These are phyloP conservation scores for Dendrocalamus sinicus DNA, from an alignment of 176 grass and related monocot species.

Conservation along the genomic window DNA sequence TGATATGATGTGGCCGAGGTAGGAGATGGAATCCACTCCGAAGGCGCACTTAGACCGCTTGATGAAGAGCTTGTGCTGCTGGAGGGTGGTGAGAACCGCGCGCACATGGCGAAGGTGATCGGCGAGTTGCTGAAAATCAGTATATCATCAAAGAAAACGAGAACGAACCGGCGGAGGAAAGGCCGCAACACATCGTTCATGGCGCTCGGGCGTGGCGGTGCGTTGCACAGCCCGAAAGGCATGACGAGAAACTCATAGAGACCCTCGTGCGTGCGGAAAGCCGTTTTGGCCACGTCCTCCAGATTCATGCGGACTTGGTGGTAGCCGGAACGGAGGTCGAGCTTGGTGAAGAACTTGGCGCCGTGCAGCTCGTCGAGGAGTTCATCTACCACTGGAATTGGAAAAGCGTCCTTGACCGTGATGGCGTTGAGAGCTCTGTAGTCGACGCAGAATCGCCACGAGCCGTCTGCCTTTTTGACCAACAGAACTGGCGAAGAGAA, in stretches of 20 bases:
- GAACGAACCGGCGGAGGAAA: no score
- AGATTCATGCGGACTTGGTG: background rate
- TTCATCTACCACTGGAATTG: background rate
- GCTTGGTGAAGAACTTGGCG: no score
- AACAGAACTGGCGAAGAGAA: background rate
- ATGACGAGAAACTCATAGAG: background rate
- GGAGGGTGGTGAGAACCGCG: no score
- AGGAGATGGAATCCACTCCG: no score
- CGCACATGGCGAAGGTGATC: no score
- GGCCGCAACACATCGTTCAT: no score
- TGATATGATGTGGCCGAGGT: no score
- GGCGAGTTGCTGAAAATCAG: no score
- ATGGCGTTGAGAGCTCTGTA: background rate
- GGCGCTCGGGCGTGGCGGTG: no score
- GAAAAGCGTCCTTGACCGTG: background rate
- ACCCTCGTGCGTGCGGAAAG: background rate
- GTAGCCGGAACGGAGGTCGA: background rate
- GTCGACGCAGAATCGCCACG: background rate
- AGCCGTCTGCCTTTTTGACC: background rate
- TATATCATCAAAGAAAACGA: no score
- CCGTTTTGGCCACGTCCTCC: background rate
- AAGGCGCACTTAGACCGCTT: no score
- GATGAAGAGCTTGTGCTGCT: no score
- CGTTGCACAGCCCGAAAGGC: background rate
- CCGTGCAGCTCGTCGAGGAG: background rate